phyloP scores from a whole-genome alignment of 441 rosid species.

The Corymbia citriodora region DNA sequence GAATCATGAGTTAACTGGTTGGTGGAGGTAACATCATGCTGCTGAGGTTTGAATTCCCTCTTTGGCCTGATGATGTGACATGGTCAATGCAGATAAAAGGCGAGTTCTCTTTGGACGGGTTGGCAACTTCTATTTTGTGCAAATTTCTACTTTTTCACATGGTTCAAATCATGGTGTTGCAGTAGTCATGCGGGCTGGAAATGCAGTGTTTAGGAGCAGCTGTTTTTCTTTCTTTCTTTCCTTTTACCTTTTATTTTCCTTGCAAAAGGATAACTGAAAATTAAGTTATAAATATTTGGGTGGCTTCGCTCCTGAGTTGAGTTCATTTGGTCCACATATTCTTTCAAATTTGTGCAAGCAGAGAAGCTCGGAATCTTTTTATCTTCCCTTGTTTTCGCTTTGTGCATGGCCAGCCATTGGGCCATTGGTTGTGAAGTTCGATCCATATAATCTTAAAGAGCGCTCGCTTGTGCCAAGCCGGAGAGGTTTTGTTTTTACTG shows the following conservation, averaged over 20 bases:
- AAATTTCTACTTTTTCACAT: neutral
- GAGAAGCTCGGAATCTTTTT: neutral
- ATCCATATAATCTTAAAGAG: neutral
- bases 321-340: neutral
- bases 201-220: neutral
- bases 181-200: neutral
- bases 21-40: neutral
- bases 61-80: neutral
- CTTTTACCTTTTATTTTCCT: neutral
- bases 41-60: neutral
- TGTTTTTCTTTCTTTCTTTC: neutral
- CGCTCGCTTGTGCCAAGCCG: neutral
- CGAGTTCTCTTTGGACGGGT: neutral
- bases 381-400: neutral
- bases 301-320: neutral
- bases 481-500: neutral
- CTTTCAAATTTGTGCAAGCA: neutral
- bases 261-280: neutral
- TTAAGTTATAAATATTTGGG: neutral
- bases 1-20: neutral
- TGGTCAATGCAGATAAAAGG: neutral
- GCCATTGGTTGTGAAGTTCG: neutral
- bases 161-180: neutral
- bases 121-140: neutral
- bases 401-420: neutral